Evolutionary conservation across 2,329 filamentous ascomycete genomes (phyloP), one percentile per base, ranked within the genome.

Genomic region (Aspergillus sp.): DNA sequence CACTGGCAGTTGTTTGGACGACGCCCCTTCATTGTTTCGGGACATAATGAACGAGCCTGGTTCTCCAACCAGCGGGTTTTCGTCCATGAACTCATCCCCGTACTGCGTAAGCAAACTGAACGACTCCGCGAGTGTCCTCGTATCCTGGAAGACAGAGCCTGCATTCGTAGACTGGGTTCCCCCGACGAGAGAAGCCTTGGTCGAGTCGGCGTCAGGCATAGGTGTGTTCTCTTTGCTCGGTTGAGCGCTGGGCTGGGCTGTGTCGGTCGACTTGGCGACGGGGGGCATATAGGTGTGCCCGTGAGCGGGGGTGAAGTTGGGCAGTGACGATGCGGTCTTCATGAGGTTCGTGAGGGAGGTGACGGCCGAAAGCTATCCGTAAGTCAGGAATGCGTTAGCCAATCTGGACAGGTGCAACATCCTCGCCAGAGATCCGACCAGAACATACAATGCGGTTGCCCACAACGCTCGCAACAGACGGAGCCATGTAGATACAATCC

Each of bases 81-180:
- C 83, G 64, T 87, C 84, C 73, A 83, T 83, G 69, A 78, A 87
- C 57, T 87, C 84, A 58, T 83, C 78, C 13, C 78, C 81, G 62
- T 81, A 85, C 6, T 71, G 71, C 11, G 80, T 70, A 20, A 79
- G 76, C 31, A 85, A 72, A 32, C 65, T 69, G 48, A 83, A 75
- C 7, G 81, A 79, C 17, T 79, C 73, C 16, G 69, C 70, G 2
- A 79, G 64, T n/a, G 66, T 74, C 32, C 71, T 70, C 6, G 68
- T 68, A 54, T 76, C 71, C 38, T 72, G 68, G 17, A 65, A 61
- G 17, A 55, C 59, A 5, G 67, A 61, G 41, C 61, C 55, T 23
- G 62, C 53, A 14, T 59, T 60, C 19, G 49, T 58, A 4, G 53
- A 49, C 42, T 58, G 58, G 6, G 60, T 52, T 11, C 25, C 25